phyloP scores from a whole-genome alignment of 805 yeast species.

The Saccharomyces kudriavzevii region DNA sequence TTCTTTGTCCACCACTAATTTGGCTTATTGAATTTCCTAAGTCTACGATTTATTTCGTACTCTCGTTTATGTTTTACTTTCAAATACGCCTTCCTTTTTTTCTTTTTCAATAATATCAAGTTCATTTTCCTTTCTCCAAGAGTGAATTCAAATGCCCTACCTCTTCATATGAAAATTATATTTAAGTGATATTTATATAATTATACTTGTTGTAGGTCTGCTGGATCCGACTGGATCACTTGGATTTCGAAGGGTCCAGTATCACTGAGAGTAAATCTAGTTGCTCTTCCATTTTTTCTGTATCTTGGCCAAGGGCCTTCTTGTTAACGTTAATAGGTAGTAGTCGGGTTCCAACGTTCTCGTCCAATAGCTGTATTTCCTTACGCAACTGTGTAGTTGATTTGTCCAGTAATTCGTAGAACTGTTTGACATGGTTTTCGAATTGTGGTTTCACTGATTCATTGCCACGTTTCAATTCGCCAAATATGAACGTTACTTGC shows the following conservation, averaged over 20 bases:
- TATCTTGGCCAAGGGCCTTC: conserved; percentile 29
- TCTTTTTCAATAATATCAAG: not conserved
- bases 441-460: conserved; percentile 24
- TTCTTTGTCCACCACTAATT: not conserved
- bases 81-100: not conserved
- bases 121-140: not conserved
- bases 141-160: not conserved
- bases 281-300: conserved; percentile 27
- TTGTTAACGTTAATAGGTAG: conserved; percentile 28
- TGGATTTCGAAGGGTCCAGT: conserved; percentile 1
- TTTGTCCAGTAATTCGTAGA: conserved; percentile 19
- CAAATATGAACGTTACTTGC: conserved; percentile 24
- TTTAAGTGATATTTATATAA: not conserved
- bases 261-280: conserved; percentile 11
- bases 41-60: not conserved
- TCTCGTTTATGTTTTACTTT: not conserved
- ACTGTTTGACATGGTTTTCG: conserved; percentile 21
- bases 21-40: not conserved
- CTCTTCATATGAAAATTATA: not conserved
- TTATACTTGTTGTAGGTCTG: not conserved
- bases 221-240: not conserved
- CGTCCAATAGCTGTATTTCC: conserved; percentile 26
- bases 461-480: conserved; percentile 27
- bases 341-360: conserved; percentile 24
- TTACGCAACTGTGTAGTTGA: conserved; percentile 17